phyloP scores from a whole-genome alignment of 495 filamentous ascomycete species.

The Xeromyces bisporus region DNA sequence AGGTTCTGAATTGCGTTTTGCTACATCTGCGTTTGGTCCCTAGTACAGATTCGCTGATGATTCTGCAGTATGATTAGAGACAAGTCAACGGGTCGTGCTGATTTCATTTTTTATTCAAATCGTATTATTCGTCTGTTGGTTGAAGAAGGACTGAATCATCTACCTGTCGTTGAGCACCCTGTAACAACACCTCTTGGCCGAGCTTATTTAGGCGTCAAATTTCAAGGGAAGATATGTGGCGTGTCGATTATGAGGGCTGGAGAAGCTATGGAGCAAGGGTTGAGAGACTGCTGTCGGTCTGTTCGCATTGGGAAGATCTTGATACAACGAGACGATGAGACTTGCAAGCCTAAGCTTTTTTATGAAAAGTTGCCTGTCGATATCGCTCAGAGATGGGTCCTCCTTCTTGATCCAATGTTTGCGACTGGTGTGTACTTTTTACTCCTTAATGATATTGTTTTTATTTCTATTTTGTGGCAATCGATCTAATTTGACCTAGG shows the following conservation, averaged over 20 bases:
- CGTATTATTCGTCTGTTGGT: conserved; percentile 95
- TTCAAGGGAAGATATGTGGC: conserved; percentile 95
- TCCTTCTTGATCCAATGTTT: conserved; percentile 97
- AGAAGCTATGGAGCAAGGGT: conserved; percentile 94
- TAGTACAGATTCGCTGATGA: not conserved
- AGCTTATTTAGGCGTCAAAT: conserved; percentile 79
- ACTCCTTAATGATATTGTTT: conserved; percentile 15
- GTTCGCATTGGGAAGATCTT: conserved; percentile 96
- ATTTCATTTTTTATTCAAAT: conserved; percentile 99
- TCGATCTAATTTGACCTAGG: conserved; percentile 31
- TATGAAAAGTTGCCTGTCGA: conserved; percentile 95
- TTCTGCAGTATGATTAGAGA: conserved; percentile 76
- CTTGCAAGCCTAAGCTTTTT: conserved; percentile 74
- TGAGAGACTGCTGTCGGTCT: conserved; percentile 89
- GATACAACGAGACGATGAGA: conserved; percentile 95
- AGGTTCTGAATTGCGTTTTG: conserved; percentile 1
- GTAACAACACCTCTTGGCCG: conserved; percentile 83
- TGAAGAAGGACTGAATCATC: conserved; percentile 92
- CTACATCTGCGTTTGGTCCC: conserved; percentile 2
- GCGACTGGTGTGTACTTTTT: no score
- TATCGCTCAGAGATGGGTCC: conserved; percentile 79
- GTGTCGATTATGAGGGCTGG: conserved; percentile 97
- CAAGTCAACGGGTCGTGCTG: conserved; percentile 69
- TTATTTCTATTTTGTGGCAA: not conserved
- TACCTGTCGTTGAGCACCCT: conserved; percentile 73